Evolutionary conservation across 495 filamentous ascomycete species (phyloP).

Genomic region (Penicillium maclennaniae): DNA sequence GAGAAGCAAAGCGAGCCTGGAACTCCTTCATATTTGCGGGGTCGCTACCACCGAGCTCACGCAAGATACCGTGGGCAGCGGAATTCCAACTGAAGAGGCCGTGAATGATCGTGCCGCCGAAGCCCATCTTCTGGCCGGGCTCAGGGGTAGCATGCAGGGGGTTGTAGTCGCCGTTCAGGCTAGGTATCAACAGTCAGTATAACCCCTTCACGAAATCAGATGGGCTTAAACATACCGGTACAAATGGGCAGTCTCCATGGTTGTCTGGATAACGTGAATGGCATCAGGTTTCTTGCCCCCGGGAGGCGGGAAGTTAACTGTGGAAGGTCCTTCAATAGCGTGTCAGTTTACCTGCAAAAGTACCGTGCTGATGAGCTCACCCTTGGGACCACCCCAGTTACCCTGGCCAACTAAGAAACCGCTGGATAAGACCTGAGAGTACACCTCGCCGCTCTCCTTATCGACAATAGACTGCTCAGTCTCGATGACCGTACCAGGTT

Average conservation of each 20-base stretch:
- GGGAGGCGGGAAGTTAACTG: conserved; percentile 70
- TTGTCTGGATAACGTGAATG: conserved; percentile 64
- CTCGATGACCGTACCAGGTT: conserved; percentile 76
- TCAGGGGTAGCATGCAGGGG: conserved; percentile 82
- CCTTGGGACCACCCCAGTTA: conserved; percentile 87
- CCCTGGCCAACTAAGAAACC: conserved; percentile 83
- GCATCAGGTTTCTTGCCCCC: conserved; percentile 69
- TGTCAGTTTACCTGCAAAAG: neutral
- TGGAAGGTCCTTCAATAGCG: conserved; percentile 56
- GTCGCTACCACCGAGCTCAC: conserved; percentile 69
- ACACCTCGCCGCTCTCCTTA: conserved; percentile 63
- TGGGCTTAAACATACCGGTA: conserved; percentile 48
- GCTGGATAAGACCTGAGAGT: conserved; percentile 61
- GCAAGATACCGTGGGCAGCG: conserved; percentile 69
- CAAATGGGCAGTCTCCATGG: conserved; percentile 64
- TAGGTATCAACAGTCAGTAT: conserved; percentile 5
- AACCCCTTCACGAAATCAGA: neutral
- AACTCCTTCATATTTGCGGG: conserved; percentile 77
- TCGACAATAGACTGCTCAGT: conserved; percentile 76
- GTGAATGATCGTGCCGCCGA: conserved; percentile 84
- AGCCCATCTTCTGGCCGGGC: conserved; percentile 83
- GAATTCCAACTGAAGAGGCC: conserved; percentile 83
- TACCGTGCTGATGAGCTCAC: conserved; percentile 27
- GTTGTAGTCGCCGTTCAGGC: conserved; percentile 89
- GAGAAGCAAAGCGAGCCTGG: conserved; percentile 81